Evolutionary conservation across 768 basidiomycete genomes (phyloP), one percentile per base, ranked within the genome.

Genomic region (Agrocybe pediades): DNA sequence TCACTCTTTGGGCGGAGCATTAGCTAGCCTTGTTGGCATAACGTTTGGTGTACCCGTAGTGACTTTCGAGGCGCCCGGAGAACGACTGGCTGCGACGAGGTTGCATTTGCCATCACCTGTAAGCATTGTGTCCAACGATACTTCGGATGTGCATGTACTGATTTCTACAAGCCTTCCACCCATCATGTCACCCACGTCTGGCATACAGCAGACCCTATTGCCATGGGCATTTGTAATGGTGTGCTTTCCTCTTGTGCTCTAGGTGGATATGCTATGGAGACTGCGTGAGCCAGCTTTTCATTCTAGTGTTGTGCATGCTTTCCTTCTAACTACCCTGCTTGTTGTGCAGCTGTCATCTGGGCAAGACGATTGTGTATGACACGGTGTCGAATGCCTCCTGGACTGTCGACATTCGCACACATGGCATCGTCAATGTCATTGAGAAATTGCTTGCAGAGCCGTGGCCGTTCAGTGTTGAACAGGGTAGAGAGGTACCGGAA

Each of bases 121-220:
- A 59, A 63, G 83, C 62, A 24, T 39, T 13, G n/a, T 39, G 26
- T 45, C 29, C 20, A 20, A 29, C 6, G 21, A 11, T 50, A 20
- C 9, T 16, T 21, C 29, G 11, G 13, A 26, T 29, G 29, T 29
- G 20, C 26, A 27, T 25, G 20, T 27, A 41, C 2, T 16, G 24
- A 41, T 30, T 41, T 17, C 24, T 46, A 36, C 19, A n/a, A 89
- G 86, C 89, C 88, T 27, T 87, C 85, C 6, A 80, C 80, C 9
- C 84, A 87, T 15, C 90, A 90, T 60, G 79, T 97, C 56, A 95
- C 90, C 0, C 95, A 98, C 68, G 77, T 98, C 24, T 97, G 90
- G 69, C 92, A 97, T 65, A 96, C 88, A 19, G 95, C 95, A 23
- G 95, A 98, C 70, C 95, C 95, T 5, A 90, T 98, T 46, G 84